Evolutionary conservation across 2,329 filamentous ascomycete species (phyloP).

Genomic region (Karstenula rhodostoma): DNA sequence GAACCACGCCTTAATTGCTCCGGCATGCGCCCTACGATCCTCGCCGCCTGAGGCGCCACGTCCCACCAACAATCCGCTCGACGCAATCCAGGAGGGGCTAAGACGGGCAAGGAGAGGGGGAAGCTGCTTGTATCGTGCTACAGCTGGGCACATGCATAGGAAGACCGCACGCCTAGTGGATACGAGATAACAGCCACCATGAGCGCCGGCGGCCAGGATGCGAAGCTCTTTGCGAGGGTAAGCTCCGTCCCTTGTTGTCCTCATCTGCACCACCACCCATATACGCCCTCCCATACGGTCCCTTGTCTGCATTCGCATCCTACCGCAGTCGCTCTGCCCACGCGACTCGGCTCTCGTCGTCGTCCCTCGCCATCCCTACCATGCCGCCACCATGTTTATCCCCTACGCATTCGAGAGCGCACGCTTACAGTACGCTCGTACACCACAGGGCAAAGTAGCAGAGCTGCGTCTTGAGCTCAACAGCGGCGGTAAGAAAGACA

Average conservation of each 20-base stretch:
- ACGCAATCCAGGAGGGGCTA: constrained; percentile 29
- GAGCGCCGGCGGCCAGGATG: constrained; percentile 84
- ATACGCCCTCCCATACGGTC: constrained; percentile 18
- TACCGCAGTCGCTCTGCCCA: not conserved
- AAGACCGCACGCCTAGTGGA: constrained; percentile 26
- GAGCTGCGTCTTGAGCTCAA: constrained; percentile 95
- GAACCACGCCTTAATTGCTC: not conserved
- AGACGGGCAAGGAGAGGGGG: constrained; percentile 27
- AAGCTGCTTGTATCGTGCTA: constrained; percentile 33
- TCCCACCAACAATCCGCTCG: constrained; percentile 21
- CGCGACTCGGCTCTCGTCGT: not conserved
- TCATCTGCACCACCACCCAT: constrained; percentile 16
- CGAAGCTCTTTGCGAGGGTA: constrained; percentile 99
- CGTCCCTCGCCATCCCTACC: not conserved
- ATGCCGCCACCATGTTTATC: constrained; percentile 47
- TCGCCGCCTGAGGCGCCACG: constrained; percentile 15
- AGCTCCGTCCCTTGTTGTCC: constrained; percentile 48
- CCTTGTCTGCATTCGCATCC: not conserved
- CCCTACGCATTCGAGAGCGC: constrained; percentile 47
- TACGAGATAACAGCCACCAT: constrained; percentile 54
- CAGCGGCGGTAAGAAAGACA: constrained; percentile 96
- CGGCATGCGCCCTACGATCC: constrained; percentile 30
- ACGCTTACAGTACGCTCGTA: constrained; percentile 60
- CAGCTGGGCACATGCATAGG: constrained; percentile 44
- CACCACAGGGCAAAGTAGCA: constrained; percentile 92